Conservation (phyloP, 768 basidiomycete species). For the Fomitopsis serialis region DNA sequence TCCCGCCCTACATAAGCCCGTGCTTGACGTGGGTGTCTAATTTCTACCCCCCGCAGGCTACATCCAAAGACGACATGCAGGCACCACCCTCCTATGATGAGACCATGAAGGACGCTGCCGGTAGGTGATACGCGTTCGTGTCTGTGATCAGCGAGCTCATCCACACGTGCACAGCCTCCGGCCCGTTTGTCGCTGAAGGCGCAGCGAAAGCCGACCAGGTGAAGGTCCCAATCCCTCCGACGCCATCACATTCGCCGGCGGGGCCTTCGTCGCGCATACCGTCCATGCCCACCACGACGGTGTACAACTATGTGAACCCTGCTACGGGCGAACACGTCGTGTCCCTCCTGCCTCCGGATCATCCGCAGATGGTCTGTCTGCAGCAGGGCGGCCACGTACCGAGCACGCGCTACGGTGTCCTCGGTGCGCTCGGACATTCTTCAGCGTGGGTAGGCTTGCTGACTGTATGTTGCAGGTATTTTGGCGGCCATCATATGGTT, state of each 20-base stretch:
- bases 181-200: slow-evolving; percentile 16
- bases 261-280: slow-evolving; percentile 25
- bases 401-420: slow-evolving; percentile 59
- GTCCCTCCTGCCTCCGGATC: slow-evolving; percentile 66
- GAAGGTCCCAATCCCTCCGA: slow-evolving; percentile 11
- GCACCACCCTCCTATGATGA: slow-evolving; percentile 26
- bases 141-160: background rate
- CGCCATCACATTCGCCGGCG: slow-evolving; percentile 5
- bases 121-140: background rate
- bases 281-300: slow-evolving; percentile 38
- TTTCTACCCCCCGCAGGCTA: background rate
- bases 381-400: slow-evolving; percentile 67
- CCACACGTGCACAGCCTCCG: slow-evolving; percentile 3
- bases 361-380: slow-evolving; percentile 84
- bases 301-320: slow-evolving; percentile 70
- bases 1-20: background rate
- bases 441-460: background rate
- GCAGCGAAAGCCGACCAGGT: slow-evolving; percentile 12
- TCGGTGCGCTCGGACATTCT: slow-evolving; percentile 30
- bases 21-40: too few species aligned
- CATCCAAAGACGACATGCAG: slow-evolving; percentile 6
- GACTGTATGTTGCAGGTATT: slow-evolving; percentile 42
- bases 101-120: background rate
- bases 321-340: slow-evolving; percentile 35
- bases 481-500: slow-evolving; percentile 86